Base-by-base conservation (phyloP, 2,329 filamentous ascomycete genomes). In the Rhinocladiella similis region DNA sequence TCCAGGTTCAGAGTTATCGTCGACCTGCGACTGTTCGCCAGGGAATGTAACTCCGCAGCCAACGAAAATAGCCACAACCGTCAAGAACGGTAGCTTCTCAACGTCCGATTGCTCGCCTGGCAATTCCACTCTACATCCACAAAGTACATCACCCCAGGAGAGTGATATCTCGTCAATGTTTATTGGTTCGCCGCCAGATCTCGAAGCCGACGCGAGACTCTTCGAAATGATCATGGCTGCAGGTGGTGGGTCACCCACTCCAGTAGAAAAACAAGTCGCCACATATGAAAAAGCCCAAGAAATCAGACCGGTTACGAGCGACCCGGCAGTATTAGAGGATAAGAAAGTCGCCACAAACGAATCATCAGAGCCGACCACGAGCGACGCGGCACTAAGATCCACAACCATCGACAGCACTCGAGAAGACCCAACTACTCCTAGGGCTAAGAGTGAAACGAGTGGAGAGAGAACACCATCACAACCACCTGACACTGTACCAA, bases 161-260 rank as follows among this genome's bases (percentile, higher is more conserved):
- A 54, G 50, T 51, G 53, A 57, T 33, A 56, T 57, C 18, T 56
- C 50, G 20, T 57, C 57, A 19, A 36, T 49, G 36, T 57, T 48
- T 38, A 25, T 54, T 33, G 53, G 53, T 22, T 50, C 39, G 9
- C 53, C 57, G 20, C 53, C 47, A 10, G 47, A 48, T 33, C 38
- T 38, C 5, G 47, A 42, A 38, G 25, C 41, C n/a, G 50, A 57
- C 35, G 53, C 35, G 29, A 38, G 29, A 19, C 42, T 54, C 3
- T 49, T 54, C 53, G 19, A 36, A 33, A 54, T 51, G 47, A 60
- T 60, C 41, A 53, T 54, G 27, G 27, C 55, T 16, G 18, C 38
- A 50, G 55, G 52, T 35, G 52, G 59, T 19, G 55, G 59, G 18
- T 51, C 55, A 20, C 55, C 52, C 9, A 50, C 38, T 12, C 49